Percentiles rank a stretch among this genome's conserved stretches.
These are phyloP conservation scores for Reutealis trisperma DNA, from an alignment of 345 rosid species.

Conservation along the genomic window DNA sequence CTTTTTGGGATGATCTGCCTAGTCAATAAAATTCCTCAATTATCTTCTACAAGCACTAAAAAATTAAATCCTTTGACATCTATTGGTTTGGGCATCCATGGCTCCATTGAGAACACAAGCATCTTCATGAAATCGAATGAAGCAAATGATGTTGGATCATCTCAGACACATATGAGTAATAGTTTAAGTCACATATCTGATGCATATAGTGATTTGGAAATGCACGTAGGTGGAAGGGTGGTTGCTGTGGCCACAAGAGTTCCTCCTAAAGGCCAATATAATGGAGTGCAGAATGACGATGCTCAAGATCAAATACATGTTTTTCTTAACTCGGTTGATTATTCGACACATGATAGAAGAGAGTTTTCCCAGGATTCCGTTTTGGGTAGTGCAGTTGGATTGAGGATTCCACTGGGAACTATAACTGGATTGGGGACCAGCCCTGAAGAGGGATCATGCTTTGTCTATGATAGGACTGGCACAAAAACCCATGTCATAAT, in stretches of 20 bases:
- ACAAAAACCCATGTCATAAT: constrained; percentile 78
- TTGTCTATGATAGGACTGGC: constrained; percentile 70
- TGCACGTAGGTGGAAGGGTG: constrained; percentile 69
- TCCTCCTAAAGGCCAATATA: constrained; percentile 52
- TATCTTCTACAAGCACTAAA: constrained; percentile 44
- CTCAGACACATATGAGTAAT: constrained; percentile 35
- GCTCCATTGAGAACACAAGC: constrained; percentile 34
- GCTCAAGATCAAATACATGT: constrained; percentile 69
- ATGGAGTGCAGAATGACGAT: constrained; percentile 41
- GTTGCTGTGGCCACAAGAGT: constrained; percentile 77
- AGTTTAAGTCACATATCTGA: constrained; percentile 44
- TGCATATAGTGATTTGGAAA: constrained; percentile 81
- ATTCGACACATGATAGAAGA: constrained; percentile 20
- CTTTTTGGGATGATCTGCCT: constrained; percentile 91
- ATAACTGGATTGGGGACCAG: constrained; percentile 71
- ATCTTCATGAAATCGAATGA: constrained; percentile 21
- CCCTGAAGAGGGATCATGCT: constrained; percentile 80
- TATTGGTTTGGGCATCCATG: constrained; percentile 27
- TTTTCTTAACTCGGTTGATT: constrained; percentile 56
- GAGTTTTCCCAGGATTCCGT: constrained; percentile 26
- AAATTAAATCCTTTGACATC: constrained; percentile 46
- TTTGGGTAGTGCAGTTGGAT: constrained; percentile 32
- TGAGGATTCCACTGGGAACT: constrained; percentile 62
- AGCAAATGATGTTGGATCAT: constrained; percentile 28
- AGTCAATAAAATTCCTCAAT: constrained; percentile 47